Conservation (phyloP, 306 rosid species). For the Trifolium pratense region DNA sequence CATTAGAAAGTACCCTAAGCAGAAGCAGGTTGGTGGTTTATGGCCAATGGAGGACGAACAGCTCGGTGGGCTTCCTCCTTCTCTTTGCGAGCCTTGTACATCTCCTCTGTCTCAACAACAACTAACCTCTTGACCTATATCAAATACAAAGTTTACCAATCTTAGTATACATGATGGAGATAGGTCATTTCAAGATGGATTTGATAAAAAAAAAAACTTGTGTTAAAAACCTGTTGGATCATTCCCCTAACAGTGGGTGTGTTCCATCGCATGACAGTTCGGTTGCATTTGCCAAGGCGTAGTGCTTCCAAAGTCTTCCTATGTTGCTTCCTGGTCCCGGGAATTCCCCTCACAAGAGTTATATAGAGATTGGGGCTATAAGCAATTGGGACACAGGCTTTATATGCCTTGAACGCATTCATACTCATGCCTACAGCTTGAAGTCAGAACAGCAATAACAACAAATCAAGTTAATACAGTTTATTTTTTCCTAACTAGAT, state of each 20-base stretch:
- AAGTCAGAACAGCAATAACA: conserved; percentile 48
- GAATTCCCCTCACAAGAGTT: conserved; percentile 92
- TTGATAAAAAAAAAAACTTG: neutral
- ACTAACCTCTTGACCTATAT: conserved; percentile 86
- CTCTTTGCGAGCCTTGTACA: conserved; percentile 83
- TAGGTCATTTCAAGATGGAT: conserved; percentile 22
- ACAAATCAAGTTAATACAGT: conserved; percentile 2
- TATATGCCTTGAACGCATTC: conserved; percentile 93
- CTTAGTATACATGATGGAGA: conserved; percentile 14
- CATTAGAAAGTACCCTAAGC: conserved; percentile 53
- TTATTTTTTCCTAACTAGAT: conserved; percentile 12
- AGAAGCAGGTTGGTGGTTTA: conserved; percentile 66
- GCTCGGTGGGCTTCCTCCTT: conserved; percentile 65
- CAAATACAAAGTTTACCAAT: conserved; percentile 28
- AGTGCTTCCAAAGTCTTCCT: conserved; percentile 91
- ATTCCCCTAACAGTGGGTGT: conserved; percentile 92
- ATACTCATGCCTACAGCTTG: conserved; percentile 70
- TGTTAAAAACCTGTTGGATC: conserved; percentile 77
- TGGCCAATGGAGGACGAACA: conserved; percentile 67
- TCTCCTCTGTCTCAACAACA: conserved; percentile 86
- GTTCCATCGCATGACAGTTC: conserved; percentile 95
- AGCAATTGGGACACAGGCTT: conserved; percentile 78
- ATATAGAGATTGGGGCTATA: conserved; percentile 87
- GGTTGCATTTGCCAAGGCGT: conserved; percentile 78
- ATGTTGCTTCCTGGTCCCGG: conserved; percentile 90